phyloP scores from a whole-genome alignment of 1,139 yeast genomes.

The Candida gigantensis region DNA sequence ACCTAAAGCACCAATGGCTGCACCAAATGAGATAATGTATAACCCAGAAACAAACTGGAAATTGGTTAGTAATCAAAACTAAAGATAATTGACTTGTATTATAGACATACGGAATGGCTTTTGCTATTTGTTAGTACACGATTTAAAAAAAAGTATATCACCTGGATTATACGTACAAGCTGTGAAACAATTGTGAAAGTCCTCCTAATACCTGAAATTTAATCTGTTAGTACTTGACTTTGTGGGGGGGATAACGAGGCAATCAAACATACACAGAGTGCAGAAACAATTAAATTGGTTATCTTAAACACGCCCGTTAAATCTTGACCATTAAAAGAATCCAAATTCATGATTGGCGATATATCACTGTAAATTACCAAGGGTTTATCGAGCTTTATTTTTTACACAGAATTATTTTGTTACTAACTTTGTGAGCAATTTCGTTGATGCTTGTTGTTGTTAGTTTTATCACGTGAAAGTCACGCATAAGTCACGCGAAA shows the following conservation, averaged over 20 bases:
- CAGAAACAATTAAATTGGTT: constrained; percentile 65
- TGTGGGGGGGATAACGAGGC: too few species aligned
- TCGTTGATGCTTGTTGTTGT: background rate
- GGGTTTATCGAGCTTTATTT: background rate
- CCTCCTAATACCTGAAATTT: too few species aligned
- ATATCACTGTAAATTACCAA: too few species aligned
- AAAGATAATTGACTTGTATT: too few species aligned
- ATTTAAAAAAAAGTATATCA: too few species aligned
- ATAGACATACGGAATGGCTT: too few species aligned
- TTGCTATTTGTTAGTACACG: too few species aligned
- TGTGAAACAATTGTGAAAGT: constrained; percentile 57
- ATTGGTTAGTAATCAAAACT: too few species aligned
- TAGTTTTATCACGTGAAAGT: background rate
- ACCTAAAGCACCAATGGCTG: constrained; percentile 52
- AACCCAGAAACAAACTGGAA: constrained; percentile 59
- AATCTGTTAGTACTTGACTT: constrained; percentile 28
- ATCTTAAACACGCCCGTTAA: constrained; percentile 57
- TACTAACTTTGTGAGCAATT: background rate
- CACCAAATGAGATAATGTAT: constrained; percentile 57
- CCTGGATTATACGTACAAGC: constrained; percentile 59
- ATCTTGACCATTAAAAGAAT: constrained; percentile 37
- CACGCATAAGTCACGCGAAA: background rate
- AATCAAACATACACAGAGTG: constrained; percentile 45
- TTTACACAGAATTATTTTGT: background rate
- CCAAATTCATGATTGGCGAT: too few species aligned